Base-by-base conservation (phyloP, 768 basidiomycete genomes). In the Naganishia vishniacii region DNA sequence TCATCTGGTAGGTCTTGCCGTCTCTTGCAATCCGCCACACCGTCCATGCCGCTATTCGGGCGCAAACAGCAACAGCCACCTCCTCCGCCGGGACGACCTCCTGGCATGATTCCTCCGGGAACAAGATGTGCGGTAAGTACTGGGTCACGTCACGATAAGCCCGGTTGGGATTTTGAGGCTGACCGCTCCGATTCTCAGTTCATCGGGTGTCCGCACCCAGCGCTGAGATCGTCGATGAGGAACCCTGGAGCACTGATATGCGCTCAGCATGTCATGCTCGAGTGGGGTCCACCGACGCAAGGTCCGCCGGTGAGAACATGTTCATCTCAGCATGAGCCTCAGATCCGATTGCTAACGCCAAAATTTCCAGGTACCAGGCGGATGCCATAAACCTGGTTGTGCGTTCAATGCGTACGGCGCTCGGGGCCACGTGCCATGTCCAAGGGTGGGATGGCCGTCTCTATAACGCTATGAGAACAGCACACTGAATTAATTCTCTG, bases 131-230 rank as follows among this genome's bases (percentile, higher is more conserved):
- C 53, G 26, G 53, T 56, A 16, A 56, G 53, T 40, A 6, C n/a
- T n/a, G n/a, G n/a, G n/a, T n/a, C n/a, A n/a, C n/a, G n/a, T n/a
- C n/a, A n/a, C n/a, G n/a, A n/a, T n/a, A n/a, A n/a, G n/a, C n/a
- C n/a, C n/a, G n/a, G n/a, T n/a, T n/a, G n/a, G n/a, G n/a, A n/a
- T n/a, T n/a, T n/a, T n/a, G n/a, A n/a, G n/a, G n/a, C n/a, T n/a
- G n/a, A n/a, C n/a, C n/a, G n/a, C n/a, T n/a, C n/a, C n/a, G n/a
- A n/a, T n/a, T n/a, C n/a, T n/a, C 53, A 56, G 53, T 56, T 56
- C 53, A 56, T 56, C 53, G 53, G 53, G 3, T 56, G 53, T 40
- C 53, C 53, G 13, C 34, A 56, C 40, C 53, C 53, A 20, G 53
- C 53, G 20, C 26, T 56, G 53, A 32, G 53, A 23, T 34, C 53